A percentile compares a stretch with the other conserved stretches of the same genome.
These are phyloP conservation scores for Apiospora hydei DNA, from an alignment of 2,329 filamentous ascomycete species.

Conservation along the genomic window DNA sequence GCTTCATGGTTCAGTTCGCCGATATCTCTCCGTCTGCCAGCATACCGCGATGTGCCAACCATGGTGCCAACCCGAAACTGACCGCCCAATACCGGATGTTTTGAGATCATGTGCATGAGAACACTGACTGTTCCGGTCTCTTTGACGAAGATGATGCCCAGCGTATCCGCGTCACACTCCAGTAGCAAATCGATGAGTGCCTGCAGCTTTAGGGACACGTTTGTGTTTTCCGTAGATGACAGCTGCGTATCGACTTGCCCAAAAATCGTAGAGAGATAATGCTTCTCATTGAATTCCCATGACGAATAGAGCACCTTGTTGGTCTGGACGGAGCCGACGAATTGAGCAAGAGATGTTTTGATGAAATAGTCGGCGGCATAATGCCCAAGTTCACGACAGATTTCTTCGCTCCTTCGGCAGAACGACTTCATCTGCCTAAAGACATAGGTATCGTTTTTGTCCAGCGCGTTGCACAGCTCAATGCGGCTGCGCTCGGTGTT, in stretches of 20 bases:
- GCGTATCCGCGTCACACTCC: slow-evolving; percentile 48
- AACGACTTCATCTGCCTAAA: slow-evolving; percentile 65
- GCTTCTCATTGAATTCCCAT: slow-evolving; percentile 59
- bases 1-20: slow-evolving; percentile 40
- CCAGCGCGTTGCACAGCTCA: slow-evolving; percentile 47
- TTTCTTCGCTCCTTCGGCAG: slow-evolving; percentile 53
- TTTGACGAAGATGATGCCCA: slow-evolving; percentile 73
- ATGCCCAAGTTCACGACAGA: slow-evolving; percentile 66
- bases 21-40: slow-evolving; percentile 48
- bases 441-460: slow-evolving; percentile 57
- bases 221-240: slow-evolving; percentile 30
- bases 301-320: slow-evolving; percentile 44
- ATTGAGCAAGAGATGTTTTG: slow-evolving; percentile 50
- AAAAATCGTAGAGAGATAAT: slow-evolving; percentile 61
- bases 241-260: slow-evolving; percentile 41
- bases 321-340: slow-evolving; percentile 38
- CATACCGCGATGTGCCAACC: slow-evolving; percentile 58
- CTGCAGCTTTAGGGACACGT: slow-evolving; percentile 64
- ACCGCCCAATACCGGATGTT: slow-evolving; percentile 55
- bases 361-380: slow-evolving; percentile 77
- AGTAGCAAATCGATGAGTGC: slow-evolving; percentile 62
- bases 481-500: slow-evolving; percentile 50
- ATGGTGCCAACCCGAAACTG: slow-evolving; percentile 61
- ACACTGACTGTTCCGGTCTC: slow-evolving; percentile 68
- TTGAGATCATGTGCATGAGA: slow-evolving; percentile 62